Percentiles rank a stretch among this genome's conserved stretches.
Conservation (phyloP, 106 monocot genomes). For the Iris macrosiphon region DNA sequence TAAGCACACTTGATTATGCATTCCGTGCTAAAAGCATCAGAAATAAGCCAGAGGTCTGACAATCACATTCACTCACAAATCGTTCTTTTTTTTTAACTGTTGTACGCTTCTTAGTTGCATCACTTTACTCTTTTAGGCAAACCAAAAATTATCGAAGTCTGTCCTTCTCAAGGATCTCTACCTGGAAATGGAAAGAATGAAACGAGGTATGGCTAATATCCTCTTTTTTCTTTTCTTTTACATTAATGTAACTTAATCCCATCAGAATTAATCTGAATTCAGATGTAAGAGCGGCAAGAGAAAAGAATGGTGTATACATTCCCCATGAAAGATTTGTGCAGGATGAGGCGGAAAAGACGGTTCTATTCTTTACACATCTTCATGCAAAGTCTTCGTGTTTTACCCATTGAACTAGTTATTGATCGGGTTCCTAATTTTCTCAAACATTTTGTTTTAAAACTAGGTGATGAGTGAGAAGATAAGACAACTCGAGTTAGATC, state of each 20-base stretch:
- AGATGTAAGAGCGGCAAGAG: slow-evolving; percentile 85
- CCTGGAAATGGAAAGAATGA: slow-evolving; percentile 60
- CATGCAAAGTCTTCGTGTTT: background rate
- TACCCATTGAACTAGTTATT: background rate
- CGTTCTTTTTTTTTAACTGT: slow-evolving; percentile 1
- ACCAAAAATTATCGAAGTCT: slow-evolving; percentile 60
- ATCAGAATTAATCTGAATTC: background rate
- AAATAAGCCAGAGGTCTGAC: slow-evolving; percentile 80
- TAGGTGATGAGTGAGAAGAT: slow-evolving; percentile 63
- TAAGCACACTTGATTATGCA: slow-evolving; percentile 77
- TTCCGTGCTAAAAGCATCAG: slow-evolving; percentile 66
- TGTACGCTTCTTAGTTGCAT: background rate
- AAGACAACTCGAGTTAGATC: slow-evolving; percentile 27
- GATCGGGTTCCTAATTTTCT: background rate
- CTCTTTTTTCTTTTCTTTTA: background rate
- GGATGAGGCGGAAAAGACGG: slow-evolving; percentile 80
- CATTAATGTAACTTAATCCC: background rate
- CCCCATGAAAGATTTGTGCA: slow-evolving; percentile 53
- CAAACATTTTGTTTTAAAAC: background rate
- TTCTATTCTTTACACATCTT: background rate
- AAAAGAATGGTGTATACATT: slow-evolving; percentile 84
- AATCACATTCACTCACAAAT: background rate
- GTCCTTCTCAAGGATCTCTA: slow-evolving; percentile 68
- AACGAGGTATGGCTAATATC: slow-evolving; percentile 49
- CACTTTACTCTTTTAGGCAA: slow-evolving; percentile 30